Evolutionary conservation across 306 rosid genomes (phyloP).

Genomic region (Acacia confusa): DNA sequence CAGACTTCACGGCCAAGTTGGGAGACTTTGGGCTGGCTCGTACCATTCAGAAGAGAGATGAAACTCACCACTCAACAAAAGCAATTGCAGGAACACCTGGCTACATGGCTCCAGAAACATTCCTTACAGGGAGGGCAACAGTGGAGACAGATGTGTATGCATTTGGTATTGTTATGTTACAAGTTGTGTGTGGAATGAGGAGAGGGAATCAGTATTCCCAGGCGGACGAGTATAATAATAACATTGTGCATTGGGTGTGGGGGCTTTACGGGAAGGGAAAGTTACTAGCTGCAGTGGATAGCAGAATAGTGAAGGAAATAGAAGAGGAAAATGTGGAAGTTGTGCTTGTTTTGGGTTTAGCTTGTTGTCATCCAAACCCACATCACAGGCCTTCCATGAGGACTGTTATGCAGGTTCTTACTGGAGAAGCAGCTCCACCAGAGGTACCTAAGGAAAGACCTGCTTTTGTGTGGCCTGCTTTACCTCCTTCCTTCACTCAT

Average conservation of each 20-base stretch:
- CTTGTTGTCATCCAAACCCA: slow-evolving; percentile 86
- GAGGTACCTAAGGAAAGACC: slow-evolving; percentile 55
- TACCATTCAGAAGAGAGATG: slow-evolving; percentile 47
- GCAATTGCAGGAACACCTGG: slow-evolving; percentile 85
- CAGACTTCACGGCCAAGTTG: slow-evolving; percentile 50
- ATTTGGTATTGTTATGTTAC: slow-evolving; percentile 65
- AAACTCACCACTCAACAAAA: slow-evolving; percentile 70
- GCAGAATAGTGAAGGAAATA: slow-evolving; percentile 33
- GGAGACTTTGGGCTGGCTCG: slow-evolving; percentile 86
- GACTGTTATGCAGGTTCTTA: slow-evolving; percentile 58
- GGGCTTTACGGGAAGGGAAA: slow-evolving; percentile 46
- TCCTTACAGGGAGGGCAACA: slow-evolving; percentile 61
- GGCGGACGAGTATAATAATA: slow-evolving; percentile 44
- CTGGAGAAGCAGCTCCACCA: slow-evolving; percentile 57
- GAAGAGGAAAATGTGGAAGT: slow-evolving; percentile 26
- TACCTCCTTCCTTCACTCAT: slow-evolving; percentile 51
- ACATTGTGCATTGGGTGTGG: slow-evolving; percentile 74
- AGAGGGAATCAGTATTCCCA: slow-evolving; percentile 45
- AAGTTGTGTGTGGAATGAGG: slow-evolving; percentile 65
- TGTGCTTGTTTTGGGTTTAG: slow-evolving; percentile 60
- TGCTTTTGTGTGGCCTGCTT: slow-evolving; percentile 70
- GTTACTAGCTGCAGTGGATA: slow-evolving; percentile 47
- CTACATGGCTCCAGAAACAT: slow-evolving; percentile 84
- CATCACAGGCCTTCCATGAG: slow-evolving; percentile 67
- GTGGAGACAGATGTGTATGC: slow-evolving; percentile 80